phyloP scores from a whole-genome alignment of 768 basidiomycete species.

The Psilocybe azurescens region DNA sequence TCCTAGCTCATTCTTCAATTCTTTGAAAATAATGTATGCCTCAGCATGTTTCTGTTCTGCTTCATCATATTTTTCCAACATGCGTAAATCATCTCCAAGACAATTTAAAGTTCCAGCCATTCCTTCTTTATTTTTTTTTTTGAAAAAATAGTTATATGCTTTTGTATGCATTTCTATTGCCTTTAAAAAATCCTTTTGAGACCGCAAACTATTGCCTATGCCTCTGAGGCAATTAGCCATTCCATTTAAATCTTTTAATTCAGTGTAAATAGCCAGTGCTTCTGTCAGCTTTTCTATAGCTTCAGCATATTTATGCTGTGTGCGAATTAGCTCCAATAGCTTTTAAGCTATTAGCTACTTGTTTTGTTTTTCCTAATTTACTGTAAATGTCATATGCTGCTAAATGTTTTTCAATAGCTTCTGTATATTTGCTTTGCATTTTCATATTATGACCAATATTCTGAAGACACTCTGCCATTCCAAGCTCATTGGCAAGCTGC shows the following conservation, averaged over 20 bases:
- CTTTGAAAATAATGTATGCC: background rate
- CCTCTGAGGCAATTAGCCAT: background rate
- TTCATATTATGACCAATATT: background rate
- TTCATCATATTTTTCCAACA: background rate
- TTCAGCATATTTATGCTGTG: background rate
- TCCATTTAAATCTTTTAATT: background rate
- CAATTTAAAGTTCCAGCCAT: too few species aligned
- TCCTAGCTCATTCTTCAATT: background rate
- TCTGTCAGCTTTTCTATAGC: background rate
- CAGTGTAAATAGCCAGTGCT: background rate
- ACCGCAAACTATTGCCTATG: background rate
- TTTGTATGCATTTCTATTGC: background rate
- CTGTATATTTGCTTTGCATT: background rate
- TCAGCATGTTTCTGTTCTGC: background rate
- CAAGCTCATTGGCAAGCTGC: background rate
- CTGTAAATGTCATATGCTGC: background rate
- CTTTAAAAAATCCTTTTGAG: background rate
- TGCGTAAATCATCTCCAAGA: too few species aligned
- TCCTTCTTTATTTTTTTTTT: too few species aligned
- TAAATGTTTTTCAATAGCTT: background rate
- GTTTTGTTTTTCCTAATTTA: background rate
- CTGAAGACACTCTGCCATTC: conserved; percentile 5
- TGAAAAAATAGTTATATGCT: background rate
- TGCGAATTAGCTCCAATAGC: background rate
- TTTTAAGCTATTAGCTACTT: background rate